These are phyloP conservation scores for Pneumocystis jirovecii DNA, from an alignment of 1,139 yeast genomes.

Conservation along the genomic window DNA sequence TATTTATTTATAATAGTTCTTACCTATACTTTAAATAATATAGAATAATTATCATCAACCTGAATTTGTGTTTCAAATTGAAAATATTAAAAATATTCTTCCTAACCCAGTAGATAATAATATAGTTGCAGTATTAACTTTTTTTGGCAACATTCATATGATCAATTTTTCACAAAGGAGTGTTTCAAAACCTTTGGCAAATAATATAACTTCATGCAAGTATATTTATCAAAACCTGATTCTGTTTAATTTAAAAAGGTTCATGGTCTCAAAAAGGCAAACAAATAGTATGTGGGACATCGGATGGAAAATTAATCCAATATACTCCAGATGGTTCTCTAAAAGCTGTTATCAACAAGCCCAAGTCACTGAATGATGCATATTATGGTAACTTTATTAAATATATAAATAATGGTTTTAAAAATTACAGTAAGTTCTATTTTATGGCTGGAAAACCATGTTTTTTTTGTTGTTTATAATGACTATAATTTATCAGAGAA, in stretches of 20 bases:
- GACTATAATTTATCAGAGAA: constrained; percentile 1
- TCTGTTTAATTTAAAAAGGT: constrained; percentile 6
- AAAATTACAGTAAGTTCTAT: constrained; percentile 9
- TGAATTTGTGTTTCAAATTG: not conserved
- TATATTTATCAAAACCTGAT: not conserved
- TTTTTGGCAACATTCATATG: constrained; percentile 14
- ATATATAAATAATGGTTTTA: constrained; percentile 14
- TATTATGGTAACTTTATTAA: constrained; percentile 8
- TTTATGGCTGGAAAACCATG: constrained; percentile 16
- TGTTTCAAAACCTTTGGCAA: constrained; percentile 8
- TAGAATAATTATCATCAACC: not conserved
- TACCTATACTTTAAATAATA: not conserved
- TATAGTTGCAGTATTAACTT: constrained; percentile 17
- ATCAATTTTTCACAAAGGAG: constrained; percentile 11
- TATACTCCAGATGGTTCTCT: constrained; percentile 19
- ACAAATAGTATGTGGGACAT: constrained; percentile 20
- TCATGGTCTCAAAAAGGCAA: constrained; percentile 27
- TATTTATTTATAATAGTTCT: not conserved
- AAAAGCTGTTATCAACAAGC: constrained; percentile 15
- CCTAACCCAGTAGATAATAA: constrained; percentile 11
- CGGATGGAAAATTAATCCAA: constrained; percentile 19
- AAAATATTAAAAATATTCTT: constrained; percentile 5
- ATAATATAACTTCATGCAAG: constrained; percentile 16
- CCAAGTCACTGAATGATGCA: constrained; percentile 16
- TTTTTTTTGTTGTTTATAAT: constrained; percentile 21